A percentile compares a stretch with the other conserved stretches of the same genome.
phyloP scores from a whole-genome alignment of 169 alveolate genomes.

The Cryptosporidium canis region DNA sequence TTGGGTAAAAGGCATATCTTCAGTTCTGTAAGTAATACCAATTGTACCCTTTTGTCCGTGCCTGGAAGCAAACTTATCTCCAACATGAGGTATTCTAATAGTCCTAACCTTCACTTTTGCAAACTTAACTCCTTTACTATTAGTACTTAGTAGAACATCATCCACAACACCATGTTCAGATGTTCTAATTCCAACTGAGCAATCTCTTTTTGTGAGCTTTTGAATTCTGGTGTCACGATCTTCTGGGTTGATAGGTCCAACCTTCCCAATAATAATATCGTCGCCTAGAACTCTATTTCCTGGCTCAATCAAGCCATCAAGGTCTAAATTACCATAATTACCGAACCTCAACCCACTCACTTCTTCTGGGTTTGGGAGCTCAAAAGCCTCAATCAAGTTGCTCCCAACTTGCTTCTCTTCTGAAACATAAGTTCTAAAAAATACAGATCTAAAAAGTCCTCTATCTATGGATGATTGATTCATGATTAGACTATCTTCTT shows the following conservation, averaged over 20 bases:
- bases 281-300: constrained; percentile 97
- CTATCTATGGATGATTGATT: constrained; percentile 96
- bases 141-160: constrained; percentile 96
- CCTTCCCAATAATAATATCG: constrained; percentile 97
- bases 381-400: constrained; percentile 91
- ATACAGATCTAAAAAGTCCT: constrained; percentile 98
- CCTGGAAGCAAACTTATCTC: constrained; percentile 99
- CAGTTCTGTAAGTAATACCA: constrained; percentile 98
- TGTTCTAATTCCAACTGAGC: constrained; percentile 91
- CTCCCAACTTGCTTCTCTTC: constrained; percentile 93
- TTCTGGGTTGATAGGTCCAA: constrained; percentile 86
- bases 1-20: constrained; percentile 98
- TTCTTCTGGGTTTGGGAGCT: constrained; percentile 87
- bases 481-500: constrained; percentile 99
- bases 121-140: constrained; percentile 94
- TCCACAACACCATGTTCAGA: constrained; percentile 96
- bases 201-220: constrained; percentile 85
- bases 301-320: constrained; percentile 97
- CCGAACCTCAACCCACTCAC: constrained; percentile 91
- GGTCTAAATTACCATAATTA: constrained; percentile 94
- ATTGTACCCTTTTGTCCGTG: constrained; percentile 99
- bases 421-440: constrained; percentile 95
- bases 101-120: constrained; percentile 95
- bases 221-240: constrained; percentile 79
- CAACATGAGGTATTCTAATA: constrained; percentile 97